Evolutionary conservation across 345 rosid genomes (phyloP), one percentile per base, ranked within the genome.

Genomic region (Clausena lansium): DNA sequence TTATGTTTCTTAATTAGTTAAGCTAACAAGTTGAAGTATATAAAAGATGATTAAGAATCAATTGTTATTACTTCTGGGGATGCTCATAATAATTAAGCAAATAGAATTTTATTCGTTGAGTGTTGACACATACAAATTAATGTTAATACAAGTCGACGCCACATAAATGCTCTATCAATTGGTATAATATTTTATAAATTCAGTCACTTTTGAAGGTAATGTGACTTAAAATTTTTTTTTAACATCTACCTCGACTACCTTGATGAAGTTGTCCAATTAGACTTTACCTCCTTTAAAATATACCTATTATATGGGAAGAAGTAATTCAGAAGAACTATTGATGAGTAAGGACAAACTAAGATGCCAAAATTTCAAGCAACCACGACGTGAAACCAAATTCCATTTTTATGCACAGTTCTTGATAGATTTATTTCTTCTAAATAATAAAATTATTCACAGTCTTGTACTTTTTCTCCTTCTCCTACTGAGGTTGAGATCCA

Each of bases 281-380:
- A 64, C 38, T 36, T 67, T 67, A 17, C 20, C 20, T 36, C 1
- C 67, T 32, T 30, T 66, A 54, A 36, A 76, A 24, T 55, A 67
- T 32, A 27, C 28, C 41, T 74, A 1, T 60, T 28, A 14, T 38
- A 38, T 17, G 61, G 10, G 59, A 47, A 27, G 73, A 70, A 70
- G 69, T 17, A 30, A 50, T 17, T 45, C 25, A 22, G 39, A 74
- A 28, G 13, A 28, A 30, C 6, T 19, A 62, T 62, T 62, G 45
- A 52, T 62, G 39, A 33, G 24, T 41, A 38, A 72, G 59, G 67
- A 72, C 77, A 64, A 64, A 32, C 6, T 14, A 27, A 57, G 79
- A 74, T 74, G 73, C 77, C 71, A 65, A 78, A 38, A 58, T 75
- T 75, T 75, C 28, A 76, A 82, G 85, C 82, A 78, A 78, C 77